Base-by-base conservation (phyloP, 768 basidiomycete species). In the Crassisporium funariophilum region DNA sequence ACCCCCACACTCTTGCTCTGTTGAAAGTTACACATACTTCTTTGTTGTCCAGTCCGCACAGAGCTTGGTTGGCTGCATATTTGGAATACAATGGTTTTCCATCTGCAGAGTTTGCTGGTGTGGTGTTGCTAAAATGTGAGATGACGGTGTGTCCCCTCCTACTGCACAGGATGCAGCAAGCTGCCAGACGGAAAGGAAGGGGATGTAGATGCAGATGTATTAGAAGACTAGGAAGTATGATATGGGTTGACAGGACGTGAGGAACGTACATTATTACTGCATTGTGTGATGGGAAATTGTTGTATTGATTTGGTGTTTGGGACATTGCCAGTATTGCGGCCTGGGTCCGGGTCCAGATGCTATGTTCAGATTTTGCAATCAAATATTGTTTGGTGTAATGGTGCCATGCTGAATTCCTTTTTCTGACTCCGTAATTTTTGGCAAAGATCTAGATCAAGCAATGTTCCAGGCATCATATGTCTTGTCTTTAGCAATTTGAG, bases 11-110 rank as follows among this genome's bases (percentile, higher is more conserved):
- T 47, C 4, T 40, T 37, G 35, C n/a, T n/a, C 61, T 49, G 41
- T 62, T 65, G 40, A 36, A 65, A 27, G 24, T 43, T 47, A 58
- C 41, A 33, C 63, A 65, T 23, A 64, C 44, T 17, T 49, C 51
- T 15, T 41, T 35, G 8, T 40, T 31, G 16, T 52, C 48, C 4
- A 47, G 57, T 22, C 41, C 20, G 17, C 35, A 33, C 44, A 60
- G 49, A 6, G 50, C 19, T 4, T 41, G 33, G 13, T 53, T 35
- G 2, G 33, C 13, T n/a, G n/a, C n/a, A 19, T 23, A 19, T 19
- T 31, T 46, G 6, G 56, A 35, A 44, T 52, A 57, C 20, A 46
- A 27, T 1, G 27, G n/a, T 1, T 37, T 34, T 0, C 55, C 54
- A n/a, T 56, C 53, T 0, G 19, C 8, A 44, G 50, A 49, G 8